Percentiles rank a stretch among this genome's conserved stretches.
phyloP scores from a whole-genome alignment of 169 alveolate genomes.

The Eimeria tenella region DNA sequence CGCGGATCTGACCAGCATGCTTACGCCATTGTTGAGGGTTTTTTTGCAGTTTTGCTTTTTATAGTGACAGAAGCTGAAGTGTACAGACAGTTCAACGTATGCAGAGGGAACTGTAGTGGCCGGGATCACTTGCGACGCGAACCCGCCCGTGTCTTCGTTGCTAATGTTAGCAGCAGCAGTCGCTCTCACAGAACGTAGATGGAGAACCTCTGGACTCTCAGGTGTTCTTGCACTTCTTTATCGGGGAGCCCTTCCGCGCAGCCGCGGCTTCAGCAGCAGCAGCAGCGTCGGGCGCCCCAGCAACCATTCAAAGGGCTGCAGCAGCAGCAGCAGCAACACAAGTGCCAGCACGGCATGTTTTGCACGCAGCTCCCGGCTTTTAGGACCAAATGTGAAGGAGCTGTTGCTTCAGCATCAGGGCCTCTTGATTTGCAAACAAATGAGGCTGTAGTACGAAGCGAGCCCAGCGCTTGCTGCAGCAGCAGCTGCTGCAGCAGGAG shows the following conservation, averaged over 20 bases:
- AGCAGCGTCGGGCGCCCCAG: conserved; percentile 11
- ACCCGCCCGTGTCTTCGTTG: neutral
- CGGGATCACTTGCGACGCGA: too few species aligned
- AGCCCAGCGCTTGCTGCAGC: neutral
- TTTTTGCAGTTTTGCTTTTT: neutral
- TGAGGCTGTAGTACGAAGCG: neutral
- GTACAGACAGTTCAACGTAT: neutral
- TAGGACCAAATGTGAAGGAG: neutral
- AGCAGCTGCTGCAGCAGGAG: neutral
- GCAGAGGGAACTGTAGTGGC: neutral
- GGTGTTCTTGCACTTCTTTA: neutral
- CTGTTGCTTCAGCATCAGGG: neutral
- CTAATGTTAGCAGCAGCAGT: neutral
- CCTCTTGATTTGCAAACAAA: too few species aligned
- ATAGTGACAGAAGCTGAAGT: neutral
- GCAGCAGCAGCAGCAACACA: neutral
- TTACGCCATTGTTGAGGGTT: neutral
- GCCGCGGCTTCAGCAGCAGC: conserved; percentile 19
- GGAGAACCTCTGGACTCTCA: neutral
- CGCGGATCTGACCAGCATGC: too few species aligned
- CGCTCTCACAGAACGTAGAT: neutral
- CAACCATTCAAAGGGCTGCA: neutral
- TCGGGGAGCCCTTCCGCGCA: neutral
- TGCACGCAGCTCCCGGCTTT: neutral
- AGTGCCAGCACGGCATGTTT: neutral